Conservation (phyloP, 1,139 yeast genomes). For the Candida dubliniensis region DNA sequence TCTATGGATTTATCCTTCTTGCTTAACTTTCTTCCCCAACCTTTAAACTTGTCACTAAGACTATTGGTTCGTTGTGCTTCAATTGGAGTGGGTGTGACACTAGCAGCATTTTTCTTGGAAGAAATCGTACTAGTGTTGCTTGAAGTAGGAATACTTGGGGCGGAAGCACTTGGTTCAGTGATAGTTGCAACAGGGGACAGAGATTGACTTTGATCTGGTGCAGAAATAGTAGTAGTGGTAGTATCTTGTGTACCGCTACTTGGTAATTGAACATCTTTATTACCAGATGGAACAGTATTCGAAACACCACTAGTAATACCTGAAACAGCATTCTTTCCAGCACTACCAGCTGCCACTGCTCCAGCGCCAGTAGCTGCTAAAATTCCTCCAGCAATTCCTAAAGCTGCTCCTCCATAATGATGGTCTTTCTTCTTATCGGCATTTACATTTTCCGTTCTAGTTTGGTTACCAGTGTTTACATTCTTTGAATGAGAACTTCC, state of each 20-base stretch:
- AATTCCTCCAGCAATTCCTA: slow-evolving; percentile 6
- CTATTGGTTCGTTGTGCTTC: slow-evolving; percentile 19
- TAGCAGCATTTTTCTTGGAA: slow-evolving; percentile 3
- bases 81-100: slow-evolving; percentile 10
- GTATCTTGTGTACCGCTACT: background rate
- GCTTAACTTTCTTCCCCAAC: slow-evolving; percentile 22
- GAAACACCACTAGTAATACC: slow-evolving; percentile 11
- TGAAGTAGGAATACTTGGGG: slow-evolving; percentile 3
- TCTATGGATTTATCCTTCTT: slow-evolving; percentile 2
- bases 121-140: background rate
- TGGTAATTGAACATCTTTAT: slow-evolving; percentile 3
- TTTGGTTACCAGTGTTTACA: background rate
- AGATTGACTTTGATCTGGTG: too few relatives aligned
- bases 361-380: slow-evolving; percentile 14
- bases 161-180: slow-evolving; percentile 12
- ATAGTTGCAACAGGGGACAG: slow-evolving; percentile 10
- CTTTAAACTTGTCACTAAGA: slow-evolving; percentile 23
- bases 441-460: slow-evolving; percentile 1
- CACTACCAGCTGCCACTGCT: slow-evolving; percentile 10
- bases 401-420: slow-evolving; percentile 1
- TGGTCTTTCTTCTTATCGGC: slow-evolving; percentile 3
- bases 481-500: background rate
- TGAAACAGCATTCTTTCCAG: slow-evolving; percentile 11
- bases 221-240: too few relatives aligned
- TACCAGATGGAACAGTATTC: slow-evolving; percentile 2